Base-by-base conservation (phyloP, 2,329 filamentous ascomycete genomes). In the Furcasterigmium furcatum region DNA sequence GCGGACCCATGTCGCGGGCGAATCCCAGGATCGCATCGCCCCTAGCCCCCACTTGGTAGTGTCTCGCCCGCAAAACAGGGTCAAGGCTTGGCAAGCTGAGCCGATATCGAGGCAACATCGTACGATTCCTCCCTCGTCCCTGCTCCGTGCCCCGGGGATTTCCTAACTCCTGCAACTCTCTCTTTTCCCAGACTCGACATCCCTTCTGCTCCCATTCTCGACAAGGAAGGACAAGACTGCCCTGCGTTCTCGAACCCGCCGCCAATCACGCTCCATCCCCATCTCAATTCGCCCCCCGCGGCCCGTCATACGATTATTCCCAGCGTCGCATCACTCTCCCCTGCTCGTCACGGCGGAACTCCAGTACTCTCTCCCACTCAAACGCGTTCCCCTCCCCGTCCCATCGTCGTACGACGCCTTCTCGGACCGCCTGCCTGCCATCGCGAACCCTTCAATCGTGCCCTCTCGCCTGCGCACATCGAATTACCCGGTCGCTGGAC, bases 111-210 rank as follows among this genome's bases (percentile, higher is more conserved):
- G 21, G 25, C 18, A 24, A 44, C 32, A 52, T 52, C 50, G 48
- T 52, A 52, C 50, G 50, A 52, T 52, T 36, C 16, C 14, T 16
- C 19, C 34, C 19, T 9, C n/a, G 7, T 14, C 34, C 34, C 34
- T 27, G 24, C 24, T 20, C 34, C 34, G 19, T 16, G 34, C 19
- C 34, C 34, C 42, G 32, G 24, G 29, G 32, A 27, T 20, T 38
- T 35, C 42, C 42, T 29, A 20, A 43, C 29, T 43, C 21, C 34
- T 44, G 25, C 46, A 39, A 45, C 32, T 47, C 44, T 36, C 25
- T 39, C 44, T 43, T 22, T 44, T 21, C 35, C 34, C 42, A 27
- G 24, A 27, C 24, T 27, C 24, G 24, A 27, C 24, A 12, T 40
- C 14, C 12, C 38, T 22, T 40, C 38, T 40, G 38, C 38, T 25